Conservation (phyloP, 306 rosid species). For the Quercus mongolica region DNA sequence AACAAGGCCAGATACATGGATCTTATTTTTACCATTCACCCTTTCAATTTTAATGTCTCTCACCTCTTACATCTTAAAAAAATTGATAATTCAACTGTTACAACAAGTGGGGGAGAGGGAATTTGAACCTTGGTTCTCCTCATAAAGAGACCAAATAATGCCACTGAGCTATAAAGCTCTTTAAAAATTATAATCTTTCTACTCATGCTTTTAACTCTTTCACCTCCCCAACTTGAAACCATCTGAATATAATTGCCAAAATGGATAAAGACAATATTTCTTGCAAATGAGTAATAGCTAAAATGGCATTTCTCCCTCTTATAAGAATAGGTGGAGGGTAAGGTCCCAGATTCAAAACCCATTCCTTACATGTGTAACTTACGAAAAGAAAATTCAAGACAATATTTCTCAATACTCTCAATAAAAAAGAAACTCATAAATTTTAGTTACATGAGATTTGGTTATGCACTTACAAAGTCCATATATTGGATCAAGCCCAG, state of each 20-base stretch:
- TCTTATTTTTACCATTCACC: neutral
- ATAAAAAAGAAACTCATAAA: neutral
- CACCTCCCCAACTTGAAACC: neutral
- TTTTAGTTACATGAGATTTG: neutral
- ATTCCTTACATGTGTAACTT: neutral
- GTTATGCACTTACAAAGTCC: constrained; percentile 84
- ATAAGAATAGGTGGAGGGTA: too few species aligned
- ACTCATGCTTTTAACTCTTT: neutral
- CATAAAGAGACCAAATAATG: too few species aligned
- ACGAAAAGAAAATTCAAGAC: neutral
- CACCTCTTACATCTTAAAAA: neutral
- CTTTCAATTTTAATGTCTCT: neutral
- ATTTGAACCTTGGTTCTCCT: too few species aligned
- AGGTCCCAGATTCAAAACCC: neutral
- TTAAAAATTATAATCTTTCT: neutral
- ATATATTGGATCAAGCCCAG: constrained; percentile 88
- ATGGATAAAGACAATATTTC: neutral
- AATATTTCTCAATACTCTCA: neutral
- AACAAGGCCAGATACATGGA: neutral
- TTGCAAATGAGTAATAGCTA: too few species aligned
- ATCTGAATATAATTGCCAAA: neutral
- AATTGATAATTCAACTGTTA: too few species aligned
- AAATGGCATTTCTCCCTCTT: too few species aligned
- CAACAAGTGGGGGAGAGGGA: too few species aligned
- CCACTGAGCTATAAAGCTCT: too few species aligned